A percentile compares a stretch with the other conserved stretches of the same genome.
Conservation (phyloP, 2,329 filamentous ascomycete species). For the Tolypocladium endophyticum region DNA sequence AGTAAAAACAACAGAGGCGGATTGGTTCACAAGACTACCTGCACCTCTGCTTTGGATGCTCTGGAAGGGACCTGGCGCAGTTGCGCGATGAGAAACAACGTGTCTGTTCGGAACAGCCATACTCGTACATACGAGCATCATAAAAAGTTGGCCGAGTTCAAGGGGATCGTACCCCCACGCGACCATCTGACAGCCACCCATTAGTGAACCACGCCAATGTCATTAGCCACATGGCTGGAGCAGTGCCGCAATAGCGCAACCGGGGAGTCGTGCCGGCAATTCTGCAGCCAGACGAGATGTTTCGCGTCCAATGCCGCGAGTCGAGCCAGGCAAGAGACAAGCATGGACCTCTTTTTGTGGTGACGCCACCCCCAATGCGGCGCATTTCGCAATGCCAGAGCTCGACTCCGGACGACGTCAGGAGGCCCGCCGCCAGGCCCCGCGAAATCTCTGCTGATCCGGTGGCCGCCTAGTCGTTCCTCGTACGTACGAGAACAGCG, state of each 20-base stretch:
- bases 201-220: neutral
- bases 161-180: neutral
- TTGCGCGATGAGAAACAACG: neutral
- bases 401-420: neutral
- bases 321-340: neutral
- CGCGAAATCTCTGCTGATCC: slow-evolving; percentile 1
- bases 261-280: neutral
- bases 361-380: neutral
- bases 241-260: neutral
- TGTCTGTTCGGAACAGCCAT: neutral
- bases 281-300: neutral
- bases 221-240: neutral
- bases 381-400: neutral
- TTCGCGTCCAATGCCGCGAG: neutral
- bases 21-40: no score
- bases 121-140: no score
- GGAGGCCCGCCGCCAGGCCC: neutral
- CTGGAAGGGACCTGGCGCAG: no score
- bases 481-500: no score
- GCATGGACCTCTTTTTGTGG: neutral
- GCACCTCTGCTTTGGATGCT: no score
- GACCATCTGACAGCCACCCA: neutral
- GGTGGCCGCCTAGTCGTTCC: neutral
- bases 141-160: neutral
- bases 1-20: no score